Evolutionary conservation across 108 stramenopile species (phyloP).

Genomic region (Poteriospumella lacustris): DNA sequence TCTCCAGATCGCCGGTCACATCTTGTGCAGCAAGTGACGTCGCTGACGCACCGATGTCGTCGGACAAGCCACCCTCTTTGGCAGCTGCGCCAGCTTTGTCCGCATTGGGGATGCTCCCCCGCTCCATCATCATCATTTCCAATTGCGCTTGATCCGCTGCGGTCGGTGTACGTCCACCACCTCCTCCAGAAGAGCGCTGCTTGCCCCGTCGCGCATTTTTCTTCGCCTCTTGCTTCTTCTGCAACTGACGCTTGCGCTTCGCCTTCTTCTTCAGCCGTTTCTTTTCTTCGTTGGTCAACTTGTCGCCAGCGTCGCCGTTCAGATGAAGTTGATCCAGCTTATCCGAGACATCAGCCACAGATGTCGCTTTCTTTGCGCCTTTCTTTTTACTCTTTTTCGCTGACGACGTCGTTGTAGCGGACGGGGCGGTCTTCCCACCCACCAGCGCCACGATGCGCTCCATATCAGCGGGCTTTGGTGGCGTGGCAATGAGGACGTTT

Average conservation of each 20-base stretch:
- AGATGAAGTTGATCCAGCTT: too few species aligned
- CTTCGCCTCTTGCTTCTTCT: constrained; percentile 4
- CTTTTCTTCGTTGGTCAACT: constrained; percentile 40
- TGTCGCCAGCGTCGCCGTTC: not conserved
- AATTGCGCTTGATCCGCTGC: not conserved
- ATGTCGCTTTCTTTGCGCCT: not conserved
- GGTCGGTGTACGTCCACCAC: too few species aligned
- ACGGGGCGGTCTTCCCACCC: not conserved
- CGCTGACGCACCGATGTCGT: not conserved
- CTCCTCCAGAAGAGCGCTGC: too few species aligned
- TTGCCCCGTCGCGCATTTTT: not conserved
- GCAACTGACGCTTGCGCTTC: constrained; percentile 47
- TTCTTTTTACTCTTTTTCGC: not conserved
- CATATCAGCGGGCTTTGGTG: not conserved
- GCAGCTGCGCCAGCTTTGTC: not conserved
- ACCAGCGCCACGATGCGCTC: not conserved
- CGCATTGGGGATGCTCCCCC: not conserved
- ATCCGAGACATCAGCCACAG: not conserved
- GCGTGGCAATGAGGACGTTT: constrained; percentile 65
- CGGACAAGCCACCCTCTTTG: not conserved
- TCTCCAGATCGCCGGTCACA: not conserved
- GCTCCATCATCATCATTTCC: constrained; percentile 13
- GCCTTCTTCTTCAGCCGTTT: constrained; percentile 47
- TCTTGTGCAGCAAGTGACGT: not conserved
- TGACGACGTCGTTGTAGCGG: not conserved